Percentiles rank a stretch among this genome's conserved stretches.
These are phyloP conservation scores for Pulveroboletus sp. DNA, from an alignment of 768 basidiomycete genomes.

Conservation along the genomic window DNA sequence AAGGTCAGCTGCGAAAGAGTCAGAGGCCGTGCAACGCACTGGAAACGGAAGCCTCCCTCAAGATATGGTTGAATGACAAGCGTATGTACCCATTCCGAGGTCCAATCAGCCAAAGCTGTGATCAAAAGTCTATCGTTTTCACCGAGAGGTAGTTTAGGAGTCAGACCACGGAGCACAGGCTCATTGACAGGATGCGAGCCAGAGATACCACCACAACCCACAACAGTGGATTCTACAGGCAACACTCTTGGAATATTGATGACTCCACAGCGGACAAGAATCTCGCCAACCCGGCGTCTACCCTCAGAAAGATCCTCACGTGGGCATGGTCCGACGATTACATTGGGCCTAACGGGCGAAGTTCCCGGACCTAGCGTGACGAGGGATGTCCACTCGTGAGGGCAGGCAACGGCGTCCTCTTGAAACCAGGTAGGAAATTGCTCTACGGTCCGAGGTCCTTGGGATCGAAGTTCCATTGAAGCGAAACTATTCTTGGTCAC, in stretches of 20 bases:
- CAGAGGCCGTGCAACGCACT: constrained; percentile 13
- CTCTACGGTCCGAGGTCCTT: neutral
- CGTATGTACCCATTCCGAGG: constrained; percentile 23
- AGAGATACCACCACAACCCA: neutral
- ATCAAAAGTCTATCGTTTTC: constrained; percentile 6
- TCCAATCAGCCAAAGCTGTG: constrained; percentile 21
- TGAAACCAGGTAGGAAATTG: neutral
- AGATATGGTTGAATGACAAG: constrained; percentile 22
- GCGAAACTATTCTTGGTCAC: neutral
- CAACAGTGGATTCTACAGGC: neutral
- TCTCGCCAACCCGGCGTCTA: constrained; percentile 15
- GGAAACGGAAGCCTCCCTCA: constrained; percentile 13
- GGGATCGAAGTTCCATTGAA: constrained; percentile 5
- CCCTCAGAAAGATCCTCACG: constrained; percentile 13
- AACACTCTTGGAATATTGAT: constrained; percentile 4
- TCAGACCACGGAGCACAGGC: neutral
- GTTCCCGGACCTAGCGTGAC: constrained; percentile 2
- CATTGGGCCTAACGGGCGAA: neutral
- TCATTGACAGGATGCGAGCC: neutral
- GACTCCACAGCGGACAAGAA: constrained; percentile 19
- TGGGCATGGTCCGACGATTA: neutral
- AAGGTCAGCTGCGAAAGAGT: neutral
- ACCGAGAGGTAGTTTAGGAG: neutral
- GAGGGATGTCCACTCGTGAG: constrained; percentile 2
- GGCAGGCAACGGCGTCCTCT: neutral